Percentiles rank a stretch among this genome's conserved stretches.
Evolutionary conservation across 495 filamentous ascomycete species (phyloP).

Genomic region (Neurospora sp.): DNA sequence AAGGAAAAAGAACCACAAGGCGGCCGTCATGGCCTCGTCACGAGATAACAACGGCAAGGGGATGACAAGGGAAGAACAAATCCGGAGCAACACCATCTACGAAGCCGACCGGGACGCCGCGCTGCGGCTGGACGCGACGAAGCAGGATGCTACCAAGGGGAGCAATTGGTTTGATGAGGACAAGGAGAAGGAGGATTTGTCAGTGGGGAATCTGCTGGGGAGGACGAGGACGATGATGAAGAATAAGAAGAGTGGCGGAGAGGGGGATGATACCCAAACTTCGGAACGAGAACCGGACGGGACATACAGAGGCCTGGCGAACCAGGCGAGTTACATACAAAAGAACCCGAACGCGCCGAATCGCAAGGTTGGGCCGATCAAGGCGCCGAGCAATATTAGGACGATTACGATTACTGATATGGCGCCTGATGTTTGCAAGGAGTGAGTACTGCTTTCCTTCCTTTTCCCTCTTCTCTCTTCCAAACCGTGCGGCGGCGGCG

Average conservation of each 20-base stretch:
- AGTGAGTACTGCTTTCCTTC: constrained; percentile 22
- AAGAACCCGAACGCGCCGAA: constrained; percentile 72
- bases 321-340: constrained; percentile 63
- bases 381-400: constrained; percentile 81
- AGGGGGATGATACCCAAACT: not conserved
- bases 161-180: constrained; percentile 85
- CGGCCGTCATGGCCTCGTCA: constrained; percentile 46
- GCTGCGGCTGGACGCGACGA: constrained; percentile 53
- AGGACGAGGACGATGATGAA: constrained; percentile 39
- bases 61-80: constrained; percentile 20
- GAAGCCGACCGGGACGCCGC: constrained; percentile 46
- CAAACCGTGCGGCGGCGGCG: too few relatives aligned
- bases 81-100: constrained; percentile 41
- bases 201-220: constrained; percentile 52
- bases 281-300: constrained; percentile 37
- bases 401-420: constrained; percentile 87
- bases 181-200: constrained; percentile 29
- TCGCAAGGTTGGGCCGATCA: constrained; percentile 70
- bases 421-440: constrained; percentile 91
- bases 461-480: not conserved
- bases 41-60: constrained; percentile 26
- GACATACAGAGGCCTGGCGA: constrained; percentile 66
- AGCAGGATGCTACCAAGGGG: constrained; percentile 79
- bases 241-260: not conserved
- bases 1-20: constrained; percentile 48